A percentile compares a stretch with the other conserved stretches of the same genome.
These are phyloP conservation scores for Cenchrus americanus DNA, from an alignment of 176 grass and related monocot species.

Conservation along the genomic window DNA sequence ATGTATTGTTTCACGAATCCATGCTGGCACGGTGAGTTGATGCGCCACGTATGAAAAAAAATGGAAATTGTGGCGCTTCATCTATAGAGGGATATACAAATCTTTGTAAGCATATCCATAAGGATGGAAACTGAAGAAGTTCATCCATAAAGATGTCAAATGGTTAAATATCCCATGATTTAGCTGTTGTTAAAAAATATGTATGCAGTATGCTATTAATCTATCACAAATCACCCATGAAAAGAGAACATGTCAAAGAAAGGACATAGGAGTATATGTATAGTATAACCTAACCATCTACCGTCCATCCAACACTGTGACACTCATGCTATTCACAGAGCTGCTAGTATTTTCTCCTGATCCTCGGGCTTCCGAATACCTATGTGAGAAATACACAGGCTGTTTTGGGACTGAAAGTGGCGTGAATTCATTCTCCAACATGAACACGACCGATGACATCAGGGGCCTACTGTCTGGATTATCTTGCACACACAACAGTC, in stretches of 20 bases:
- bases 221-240: too few species aligned
- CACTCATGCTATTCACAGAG: neutral
- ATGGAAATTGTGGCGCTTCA: too few species aligned
- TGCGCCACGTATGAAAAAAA: too few species aligned
- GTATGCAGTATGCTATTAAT: too few species aligned
- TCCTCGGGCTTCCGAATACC: neutral
- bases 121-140: too few species aligned
- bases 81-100: too few species aligned
- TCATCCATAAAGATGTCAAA: too few species aligned
- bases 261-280: neutral
- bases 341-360: neutral
- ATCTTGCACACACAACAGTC: slow-evolving; percentile 60
- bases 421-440: slow-evolving; percentile 44
- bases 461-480: slow-evolving; percentile 46
- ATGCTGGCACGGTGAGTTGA: too few species aligned
- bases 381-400: slow-evolving; percentile 24
- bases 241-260: neutral
- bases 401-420: slow-evolving; percentile 27
- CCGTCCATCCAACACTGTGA: neutral
- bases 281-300: neutral
- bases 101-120: too few species aligned
- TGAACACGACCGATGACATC: slow-evolving; percentile 47
- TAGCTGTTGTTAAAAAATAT: too few species aligned
- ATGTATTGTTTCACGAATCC: too few species aligned
- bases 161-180: too few species aligned